Conservation (phyloP, 1,284 basidiomycete species). For the Coniferiporia sulphurascens region DNA sequence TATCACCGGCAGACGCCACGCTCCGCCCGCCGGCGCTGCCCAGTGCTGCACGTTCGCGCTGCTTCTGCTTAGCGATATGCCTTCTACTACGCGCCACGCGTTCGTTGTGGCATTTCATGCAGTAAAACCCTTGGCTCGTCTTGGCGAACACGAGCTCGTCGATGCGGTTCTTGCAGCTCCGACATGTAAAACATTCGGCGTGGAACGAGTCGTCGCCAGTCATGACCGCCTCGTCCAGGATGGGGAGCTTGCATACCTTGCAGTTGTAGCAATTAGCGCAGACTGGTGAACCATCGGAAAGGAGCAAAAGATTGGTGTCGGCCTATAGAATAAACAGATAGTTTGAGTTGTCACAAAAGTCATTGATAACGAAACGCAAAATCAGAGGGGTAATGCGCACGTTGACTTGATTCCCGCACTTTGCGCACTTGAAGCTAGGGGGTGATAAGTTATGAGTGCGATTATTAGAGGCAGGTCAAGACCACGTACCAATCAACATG, state of each 20-base stretch:
- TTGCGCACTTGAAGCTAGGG: slow-evolving; percentile 76
- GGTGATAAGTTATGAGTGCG: slow-evolving; percentile 1
- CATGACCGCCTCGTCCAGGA: slow-evolving; percentile 97
- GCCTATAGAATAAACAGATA: slow-evolving; percentile 27
- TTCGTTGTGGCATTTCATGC: slow-evolving; percentile 97
- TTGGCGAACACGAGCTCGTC: slow-evolving; percentile 99
- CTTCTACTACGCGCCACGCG: slow-evolving; percentile 88
- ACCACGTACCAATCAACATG: slow-evolving; percentile 23
- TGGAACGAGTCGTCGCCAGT: slow-evolving; percentile 98
- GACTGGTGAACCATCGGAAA: slow-evolving; percentile 95
- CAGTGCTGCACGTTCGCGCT: slow-evolving; percentile 47
- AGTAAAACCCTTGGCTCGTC: slow-evolving; percentile 97
- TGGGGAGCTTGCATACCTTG: slow-evolving; percentile 86
- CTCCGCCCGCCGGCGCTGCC: slow-evolving; percentile 31
- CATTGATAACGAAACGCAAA: neutral
- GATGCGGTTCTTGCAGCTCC: slow-evolving; percentile 90
- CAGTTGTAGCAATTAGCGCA: slow-evolving; percentile 97
- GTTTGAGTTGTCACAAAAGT: neutral
- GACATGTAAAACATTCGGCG: slow-evolving; percentile 97
- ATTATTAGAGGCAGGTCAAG: slow-evolving; percentile 10
- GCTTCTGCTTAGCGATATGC: slow-evolving; percentile 74
- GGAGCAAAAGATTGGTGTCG: slow-evolving; percentile 91
- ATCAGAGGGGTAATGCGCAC: slow-evolving; percentile 25
- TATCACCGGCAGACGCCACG: slow-evolving; percentile 19
- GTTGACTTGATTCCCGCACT: slow-evolving; percentile 74